Percentiles rank a stretch among this genome's conserved stretches.
Conservation (phyloP, 306 rosid species). For the Glycine soja region DNA sequence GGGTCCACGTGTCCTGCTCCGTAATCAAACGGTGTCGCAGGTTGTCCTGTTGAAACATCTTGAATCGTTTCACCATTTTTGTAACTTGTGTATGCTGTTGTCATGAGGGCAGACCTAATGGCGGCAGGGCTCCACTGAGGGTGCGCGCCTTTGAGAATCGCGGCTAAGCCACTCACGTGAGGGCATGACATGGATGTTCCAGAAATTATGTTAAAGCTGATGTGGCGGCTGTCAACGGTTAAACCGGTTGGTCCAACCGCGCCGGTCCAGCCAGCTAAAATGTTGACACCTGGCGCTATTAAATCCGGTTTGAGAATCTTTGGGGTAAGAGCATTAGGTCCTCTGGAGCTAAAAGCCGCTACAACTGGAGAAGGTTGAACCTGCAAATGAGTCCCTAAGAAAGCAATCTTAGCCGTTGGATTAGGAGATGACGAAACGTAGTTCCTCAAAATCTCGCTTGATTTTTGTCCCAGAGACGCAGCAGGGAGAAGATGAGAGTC, state of each 20-base stretch:
- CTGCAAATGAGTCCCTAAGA: slow-evolving; percentile 62
- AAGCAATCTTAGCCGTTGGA: slow-evolving; percentile 65
- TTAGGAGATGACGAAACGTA: slow-evolving; percentile 56
- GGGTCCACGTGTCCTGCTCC: slow-evolving; percentile 95
- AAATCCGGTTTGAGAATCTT: slow-evolving; percentile 86
- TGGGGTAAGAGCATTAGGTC: slow-evolving; percentile 77
- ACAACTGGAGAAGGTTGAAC: slow-evolving; percentile 88
- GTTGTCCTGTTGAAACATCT: slow-evolving; percentile 68
- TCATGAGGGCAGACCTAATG: slow-evolving; percentile 90
- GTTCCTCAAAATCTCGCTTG: slow-evolving; percentile 61
- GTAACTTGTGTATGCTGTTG: slow-evolving; percentile 74
- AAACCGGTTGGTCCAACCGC: slow-evolving; percentile 77
- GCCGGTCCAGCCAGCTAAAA: slow-evolving; percentile 91
- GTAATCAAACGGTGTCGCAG: slow-evolving; percentile 78
- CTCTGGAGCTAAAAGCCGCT: slow-evolving; percentile 94
- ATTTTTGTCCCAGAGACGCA: slow-evolving; percentile 68
- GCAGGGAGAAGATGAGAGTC: slow-evolving; percentile 80
- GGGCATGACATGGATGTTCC: slow-evolving; percentile 99
- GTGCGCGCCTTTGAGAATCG: slow-evolving; percentile 75
- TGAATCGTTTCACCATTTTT: slow-evolving; percentile 58
- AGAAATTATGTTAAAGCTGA: slow-evolving; percentile 80
- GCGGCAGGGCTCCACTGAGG: slow-evolving; percentile 93
- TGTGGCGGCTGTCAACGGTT: slow-evolving; percentile 56
- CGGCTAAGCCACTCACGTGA: slow-evolving; percentile 86
- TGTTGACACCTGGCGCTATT: slow-evolving; percentile 91